Percentiles rank a stretch among this genome's conserved stretches.
Evolutionary conservation across 495 filamentous ascomycete species (phyloP).

Genomic region (Penicillium arizonense): DNA sequence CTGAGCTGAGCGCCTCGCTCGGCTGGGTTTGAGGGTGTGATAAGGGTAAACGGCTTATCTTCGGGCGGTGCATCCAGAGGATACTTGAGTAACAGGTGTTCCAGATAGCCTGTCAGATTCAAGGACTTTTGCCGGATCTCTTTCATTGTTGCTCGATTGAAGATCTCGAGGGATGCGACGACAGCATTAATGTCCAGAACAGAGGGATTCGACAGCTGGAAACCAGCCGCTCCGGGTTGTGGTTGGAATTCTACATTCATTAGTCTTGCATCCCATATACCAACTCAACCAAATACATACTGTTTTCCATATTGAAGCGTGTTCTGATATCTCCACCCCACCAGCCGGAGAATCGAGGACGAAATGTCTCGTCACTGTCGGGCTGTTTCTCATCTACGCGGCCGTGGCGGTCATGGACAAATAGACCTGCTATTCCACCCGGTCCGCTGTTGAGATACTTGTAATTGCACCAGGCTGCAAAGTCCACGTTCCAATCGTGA

Average conservation of each 20-base stretch:
- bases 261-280: neutral
- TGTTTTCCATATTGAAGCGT: conserved; percentile 76
- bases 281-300: conserved; percentile 26
- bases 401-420: conserved; percentile 79
- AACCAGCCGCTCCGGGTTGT: conserved; percentile 60
- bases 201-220: conserved; percentile 61
- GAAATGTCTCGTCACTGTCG: conserved; percentile 38
- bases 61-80: conserved; percentile 35
- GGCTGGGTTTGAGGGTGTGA: conserved; percentile 72
- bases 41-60: conserved; percentile 62
- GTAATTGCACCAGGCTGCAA: conserved; percentile 96
- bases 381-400: conserved; percentile 41
- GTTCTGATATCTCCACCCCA: conserved; percentile 79
- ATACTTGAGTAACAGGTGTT: conserved; percentile 57
- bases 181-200: conserved; percentile 64
- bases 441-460: conserved; percentile 96
- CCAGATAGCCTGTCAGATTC: conserved; percentile 75
- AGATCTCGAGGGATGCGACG: conserved; percentile 74
- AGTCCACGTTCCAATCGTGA: conserved; percentile 94
- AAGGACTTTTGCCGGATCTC: conserved; percentile 73
- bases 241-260: conserved; percentile 61
- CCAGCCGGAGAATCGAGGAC: conserved; percentile 76
- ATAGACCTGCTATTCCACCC: conserved; percentile 80
- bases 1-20: conserved; percentile 88
- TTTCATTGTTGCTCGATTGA: conserved; percentile 67